Conservation (phyloP, 2,329 filamentous ascomycete species). For the Rosellinia necatrix region DNA sequence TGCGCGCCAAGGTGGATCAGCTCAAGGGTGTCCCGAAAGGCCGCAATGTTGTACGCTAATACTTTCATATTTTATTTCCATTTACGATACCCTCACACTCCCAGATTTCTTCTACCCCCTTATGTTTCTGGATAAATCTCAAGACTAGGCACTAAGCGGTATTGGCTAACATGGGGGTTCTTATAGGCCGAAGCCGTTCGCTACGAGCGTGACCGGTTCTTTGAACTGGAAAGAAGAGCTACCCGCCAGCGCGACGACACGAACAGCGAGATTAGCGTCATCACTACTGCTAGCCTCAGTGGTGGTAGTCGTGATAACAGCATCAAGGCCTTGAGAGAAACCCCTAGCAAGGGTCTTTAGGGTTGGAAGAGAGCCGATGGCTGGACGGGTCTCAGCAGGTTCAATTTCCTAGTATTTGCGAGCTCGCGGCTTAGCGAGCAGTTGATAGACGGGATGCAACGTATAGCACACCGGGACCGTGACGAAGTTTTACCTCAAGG, state of each 20-base stretch:
- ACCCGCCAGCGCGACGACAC: slow-evolving; percentile 24
- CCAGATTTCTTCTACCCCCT: too few relatives aligned
- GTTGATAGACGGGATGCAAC: not conserved
- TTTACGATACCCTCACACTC: too few relatives aligned
- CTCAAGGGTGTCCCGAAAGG: slow-evolving; percentile 37
- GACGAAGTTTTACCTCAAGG: not conserved
- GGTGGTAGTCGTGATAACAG: slow-evolving; percentile 12
- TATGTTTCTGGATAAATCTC: not conserved
- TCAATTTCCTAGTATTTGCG: not conserved
- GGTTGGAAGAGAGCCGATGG: not conserved
- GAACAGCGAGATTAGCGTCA: slow-evolving; percentile 25
- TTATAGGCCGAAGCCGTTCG: slow-evolving; percentile 35
- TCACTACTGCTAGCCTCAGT: slow-evolving; percentile 13
- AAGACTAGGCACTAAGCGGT: not conserved
- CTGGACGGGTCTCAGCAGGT: not conserved
- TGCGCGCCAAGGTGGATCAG: slow-evolving; percentile 25
- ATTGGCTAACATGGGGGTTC: not conserved
- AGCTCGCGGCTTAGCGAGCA: not conserved
- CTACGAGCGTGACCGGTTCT: slow-evolving; percentile 34
- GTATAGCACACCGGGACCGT: not conserved
- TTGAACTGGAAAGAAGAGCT: slow-evolving; percentile 33
- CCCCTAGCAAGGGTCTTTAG: slow-evolving; percentile 7
- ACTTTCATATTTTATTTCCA: too few relatives aligned
- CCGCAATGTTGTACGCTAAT: slow-evolving; percentile 22
- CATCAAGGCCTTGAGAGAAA: slow-evolving; percentile 5